Evolutionary conservation across 1,284 basidiomycete species (phyloP).

Genomic region (Marasmius tenuissimus): DNA sequence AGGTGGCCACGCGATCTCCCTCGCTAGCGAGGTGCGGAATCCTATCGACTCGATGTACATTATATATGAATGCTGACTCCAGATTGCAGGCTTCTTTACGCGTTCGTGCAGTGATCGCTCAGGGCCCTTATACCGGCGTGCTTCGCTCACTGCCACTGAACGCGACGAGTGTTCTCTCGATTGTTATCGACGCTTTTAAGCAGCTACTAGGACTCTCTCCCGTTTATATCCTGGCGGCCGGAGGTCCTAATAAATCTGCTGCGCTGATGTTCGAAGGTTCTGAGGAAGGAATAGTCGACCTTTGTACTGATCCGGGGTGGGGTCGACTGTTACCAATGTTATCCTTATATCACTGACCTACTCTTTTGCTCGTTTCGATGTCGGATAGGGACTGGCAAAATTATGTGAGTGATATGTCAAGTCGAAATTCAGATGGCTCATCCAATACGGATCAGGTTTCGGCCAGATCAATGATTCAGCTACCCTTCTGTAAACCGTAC

Average conservation of each 20-base stretch:
- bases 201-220: constrained; percentile 32
- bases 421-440: neutral
- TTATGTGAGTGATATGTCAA: neutral
- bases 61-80: too few relatives aligned
- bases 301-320: neutral
- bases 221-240: constrained; percentile 31
- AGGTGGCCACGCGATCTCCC: too few relatives aligned
- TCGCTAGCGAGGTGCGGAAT: too few relatives aligned
- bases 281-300: neutral
- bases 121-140: constrained; percentile 34
- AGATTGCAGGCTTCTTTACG: neutral
- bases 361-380: neutral
- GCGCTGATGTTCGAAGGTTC: constrained; percentile 16
- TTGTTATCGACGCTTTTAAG: constrained; percentile 27
- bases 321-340: neutral
- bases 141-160: constrained; percentile 17
- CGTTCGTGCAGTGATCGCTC: constrained; percentile 30
- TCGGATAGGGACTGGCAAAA: neutral
- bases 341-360: neutral
- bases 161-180: constrained; percentile 21
- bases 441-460: neutral
- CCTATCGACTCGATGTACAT: too few relatives aligned
- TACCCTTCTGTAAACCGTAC: neutral
- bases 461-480: neutral
- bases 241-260: constrained; percentile 22